Evolutionary conservation across 2,329 filamentous ascomycete species (phyloP).

Genomic region (Talaromyces sp.): DNA sequence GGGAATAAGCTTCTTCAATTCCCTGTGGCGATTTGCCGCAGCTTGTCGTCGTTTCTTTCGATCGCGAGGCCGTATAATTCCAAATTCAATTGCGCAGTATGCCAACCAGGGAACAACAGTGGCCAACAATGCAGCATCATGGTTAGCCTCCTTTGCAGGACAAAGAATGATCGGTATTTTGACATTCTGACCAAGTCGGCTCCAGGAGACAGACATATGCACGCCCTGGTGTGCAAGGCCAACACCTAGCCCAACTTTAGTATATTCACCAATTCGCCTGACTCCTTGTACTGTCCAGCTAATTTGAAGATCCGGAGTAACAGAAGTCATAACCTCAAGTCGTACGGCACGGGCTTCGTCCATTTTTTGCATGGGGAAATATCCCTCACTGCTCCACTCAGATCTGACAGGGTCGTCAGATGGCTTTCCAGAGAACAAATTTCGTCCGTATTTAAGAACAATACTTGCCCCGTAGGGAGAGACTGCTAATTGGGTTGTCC

Average conservation of each 20-base stretch:
- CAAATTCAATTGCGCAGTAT: slow-evolving; percentile 47
- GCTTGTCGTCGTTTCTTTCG: slow-evolving; percentile 38
- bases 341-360: slow-evolving; percentile 37
- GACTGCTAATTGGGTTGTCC: slow-evolving; percentile 34
- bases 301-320: slow-evolving; percentile 33
- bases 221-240: slow-evolving; percentile 42
- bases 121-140: slow-evolving; percentile 38
- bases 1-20: slow-evolving; percentile 39
- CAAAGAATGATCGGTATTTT: slow-evolving; percentile 44
- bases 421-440: slow-evolving; percentile 40
- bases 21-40: slow-evolving; percentile 39
- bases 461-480: slow-evolving; percentile 34
- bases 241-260: slow-evolving; percentile 43
- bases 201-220: slow-evolving; percentile 44
- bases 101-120: slow-evolving; percentile 42
- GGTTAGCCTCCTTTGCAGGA: slow-evolving; percentile 35
- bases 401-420: slow-evolving; percentile 36
- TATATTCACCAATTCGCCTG: slow-evolving; percentile 41
- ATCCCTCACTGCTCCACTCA: slow-evolving; percentile 46
- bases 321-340: slow-evolving; percentile 34
- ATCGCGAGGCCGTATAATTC: slow-evolving; percentile 42
- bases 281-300: slow-evolving; percentile 40
- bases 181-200: slow-evolving; percentile 44
- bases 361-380: slow-evolving; percentile 35
- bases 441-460: slow-evolving; percentile 39